These are phyloP conservation scores for Schwanniomyces vanrijiae DNA, from an alignment of 805 yeast genomes.

Conservation along the genomic window DNA sequence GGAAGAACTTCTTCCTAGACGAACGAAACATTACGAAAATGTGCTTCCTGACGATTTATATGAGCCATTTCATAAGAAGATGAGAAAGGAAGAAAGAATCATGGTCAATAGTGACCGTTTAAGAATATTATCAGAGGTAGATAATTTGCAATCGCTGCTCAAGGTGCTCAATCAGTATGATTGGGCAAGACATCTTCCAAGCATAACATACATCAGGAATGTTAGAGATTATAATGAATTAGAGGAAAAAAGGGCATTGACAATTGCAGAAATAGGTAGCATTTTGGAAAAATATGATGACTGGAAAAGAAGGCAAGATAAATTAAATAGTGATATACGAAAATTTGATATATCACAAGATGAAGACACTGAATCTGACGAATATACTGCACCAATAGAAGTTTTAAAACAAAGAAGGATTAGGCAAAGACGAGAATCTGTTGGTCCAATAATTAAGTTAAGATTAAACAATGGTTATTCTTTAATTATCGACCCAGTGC, in stretches of 20 bases:
- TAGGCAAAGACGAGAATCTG: constrained; percentile 18
- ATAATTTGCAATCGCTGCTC: constrained; percentile 46
- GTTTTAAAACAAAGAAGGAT: constrained; percentile 21
- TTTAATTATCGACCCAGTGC: constrained; percentile 41
- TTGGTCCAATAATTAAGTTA: constrained; percentile 39
- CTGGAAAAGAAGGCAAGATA: constrained; percentile 36
- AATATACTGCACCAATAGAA: constrained; percentile 22
- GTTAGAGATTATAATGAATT: constrained; percentile 50
- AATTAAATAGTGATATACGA: constrained; percentile 25
- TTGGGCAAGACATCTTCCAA: constrained; percentile 48
- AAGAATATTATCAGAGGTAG: constrained; percentile 56
- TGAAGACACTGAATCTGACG: constrained; percentile 26
- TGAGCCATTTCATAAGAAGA: constrained; percentile 51
- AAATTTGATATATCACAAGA: constrained; percentile 13
- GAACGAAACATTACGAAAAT: constrained; percentile 21
- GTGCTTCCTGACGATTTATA: constrained; percentile 49
- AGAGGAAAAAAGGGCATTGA: constrained; percentile 48
- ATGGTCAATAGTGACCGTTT: constrained; percentile 57
- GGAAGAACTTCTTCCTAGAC: constrained; percentile 17
- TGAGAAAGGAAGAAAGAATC: constrained; percentile 64
- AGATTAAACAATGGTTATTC: constrained; percentile 36
- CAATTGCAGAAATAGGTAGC: constrained; percentile 47
- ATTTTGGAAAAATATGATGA: constrained; percentile 35
- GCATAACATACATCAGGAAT: constrained; percentile 52
- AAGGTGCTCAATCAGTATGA: constrained; percentile 39